These are phyloP conservation scores for Chlorella sp. DNA, from an alignment of 139 green algal genomes.

Conservation along the genomic window DNA sequence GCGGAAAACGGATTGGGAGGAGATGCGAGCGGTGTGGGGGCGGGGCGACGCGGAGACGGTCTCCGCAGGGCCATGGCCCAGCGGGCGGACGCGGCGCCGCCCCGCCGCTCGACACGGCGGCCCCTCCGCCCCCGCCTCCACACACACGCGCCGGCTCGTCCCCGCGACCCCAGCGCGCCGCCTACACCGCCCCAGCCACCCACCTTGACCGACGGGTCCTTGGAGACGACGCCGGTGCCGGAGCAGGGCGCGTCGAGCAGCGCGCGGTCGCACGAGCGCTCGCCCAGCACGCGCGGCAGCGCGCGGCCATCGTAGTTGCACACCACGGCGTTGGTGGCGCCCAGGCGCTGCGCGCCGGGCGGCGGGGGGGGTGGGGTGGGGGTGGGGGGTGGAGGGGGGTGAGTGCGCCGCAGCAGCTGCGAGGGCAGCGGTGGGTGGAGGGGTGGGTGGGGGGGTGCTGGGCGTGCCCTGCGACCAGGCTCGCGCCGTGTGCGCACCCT, in stretches of 20 bases:
- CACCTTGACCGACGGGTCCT: constrained; percentile 94
- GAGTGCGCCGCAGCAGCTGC: background rate
- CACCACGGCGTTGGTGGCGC: too few relatives aligned
- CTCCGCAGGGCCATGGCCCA: background rate
- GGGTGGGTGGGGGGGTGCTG: background rate
- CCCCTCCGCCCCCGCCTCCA: background rate
- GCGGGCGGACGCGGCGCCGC: background rate
- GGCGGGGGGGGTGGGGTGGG: background rate
- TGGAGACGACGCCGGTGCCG: constrained; percentile 96
- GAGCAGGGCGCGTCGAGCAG: constrained; percentile 97
- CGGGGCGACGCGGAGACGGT: background rate
- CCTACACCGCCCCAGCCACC: background rate
- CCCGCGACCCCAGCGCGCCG: background rate
- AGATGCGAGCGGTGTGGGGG: background rate
- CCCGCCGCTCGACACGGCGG: background rate
- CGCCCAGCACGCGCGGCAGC: constrained; percentile 82
- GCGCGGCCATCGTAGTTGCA: constrained; percentile 95
- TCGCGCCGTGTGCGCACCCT: too few relatives aligned
- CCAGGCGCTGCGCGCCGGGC: too few relatives aligned
- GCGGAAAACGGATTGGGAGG: too few relatives aligned
- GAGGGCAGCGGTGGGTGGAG: background rate
- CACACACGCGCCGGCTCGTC: background rate
- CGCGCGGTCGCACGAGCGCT: constrained; percentile 85
- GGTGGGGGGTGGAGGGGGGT: background rate
- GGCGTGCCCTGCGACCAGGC: too few relatives aligned